Conservation (phyloP, 176 grass and related monocot genomes). For the Eragrostis curvula region DNA sequence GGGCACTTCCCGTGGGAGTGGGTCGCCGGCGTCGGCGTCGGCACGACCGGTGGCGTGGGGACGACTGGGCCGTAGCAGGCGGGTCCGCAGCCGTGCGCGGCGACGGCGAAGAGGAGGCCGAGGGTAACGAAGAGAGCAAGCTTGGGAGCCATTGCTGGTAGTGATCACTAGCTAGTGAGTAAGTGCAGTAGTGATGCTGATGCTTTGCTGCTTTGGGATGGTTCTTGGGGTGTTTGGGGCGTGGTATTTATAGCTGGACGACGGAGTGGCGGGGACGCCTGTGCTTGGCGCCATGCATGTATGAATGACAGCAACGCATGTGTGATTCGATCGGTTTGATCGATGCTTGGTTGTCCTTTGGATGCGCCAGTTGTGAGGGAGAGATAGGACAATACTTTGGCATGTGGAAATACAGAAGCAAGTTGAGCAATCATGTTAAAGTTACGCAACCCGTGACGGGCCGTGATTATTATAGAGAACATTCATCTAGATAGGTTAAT, state of each 20-base stretch:
- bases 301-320: not conserved
- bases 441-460: not conserved
- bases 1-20: constrained; percentile 17
- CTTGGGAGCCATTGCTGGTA: constrained; percentile 24
- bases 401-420: constrained; percentile 18
- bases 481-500: not conserved
- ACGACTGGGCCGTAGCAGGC: not conserved
- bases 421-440: constrained; percentile 10
- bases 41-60: not conserved
- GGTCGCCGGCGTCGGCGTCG: not conserved
- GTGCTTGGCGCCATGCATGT: not conserved
- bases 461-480: not conserved
- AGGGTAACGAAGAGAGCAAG: not conserved
- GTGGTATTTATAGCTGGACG: not conserved
- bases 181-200: not conserved
- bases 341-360: not conserved
- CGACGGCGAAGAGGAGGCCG: constrained; percentile 16
- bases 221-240: not conserved
- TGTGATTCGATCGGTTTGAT: constrained; percentile 12
- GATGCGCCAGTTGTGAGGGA: constrained; percentile 5
- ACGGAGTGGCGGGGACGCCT: constrained; percentile 11
- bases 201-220: constrained; percentile 14
- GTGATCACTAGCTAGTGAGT: not conserved
- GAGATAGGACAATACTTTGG: not conserved
- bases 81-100: constrained; percentile 27